Evolutionary conservation across 2,329 filamentous ascomycete species (phyloP), one percentile per base, ranked within the genome.

Genomic region (Aschersonia sp.): DNA sequence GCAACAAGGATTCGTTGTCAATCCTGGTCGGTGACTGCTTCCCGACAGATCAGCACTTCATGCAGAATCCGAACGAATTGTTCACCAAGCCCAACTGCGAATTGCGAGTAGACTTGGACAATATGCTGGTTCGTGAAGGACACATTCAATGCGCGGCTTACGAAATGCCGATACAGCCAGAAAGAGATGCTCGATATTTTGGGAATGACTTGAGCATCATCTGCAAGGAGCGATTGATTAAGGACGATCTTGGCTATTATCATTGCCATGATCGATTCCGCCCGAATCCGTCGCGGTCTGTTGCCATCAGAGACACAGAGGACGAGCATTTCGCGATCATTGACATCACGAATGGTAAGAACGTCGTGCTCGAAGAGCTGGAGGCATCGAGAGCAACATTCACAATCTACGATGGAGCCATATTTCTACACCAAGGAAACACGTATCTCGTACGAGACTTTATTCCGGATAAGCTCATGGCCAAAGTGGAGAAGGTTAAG

Each of bases 281-380:
- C 0, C 92, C 92, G 0, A 73, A 82, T 2, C 92, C 89, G 0
- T 89, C 87, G 0, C 82, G 80, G 42, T 85, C 80, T 51, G 89
- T 98, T 4, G 79, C 85, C 9, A 95, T 98, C 54, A 80, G 91
- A 44, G 89, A 96, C 59, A 91, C 85, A 0, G 77, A 81, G 53
- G 87, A 96, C 51, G 82, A 86, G n/a, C 85, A 94, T 59, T 96
- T 96, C 61, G 91, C 92, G 30, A 85, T 98, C 46, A 78, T 98
- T 47, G 88, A 98, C 66, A 83, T 84, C 10, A 92, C 87, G 0
- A 78, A 92, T 54, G 82, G 82, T 30, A 78, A 79, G 48, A 97
- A 97, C 59, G 70, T 82, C 0, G 85, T 98, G 0, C 74, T 98
- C 1, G 92, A 98, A 69, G 89, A 97, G 65, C 75, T 98, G n/a